A percentile compares a stretch with the other conserved stretches of the same genome.
phyloP scores from a whole-genome alignment of 1,284 basidiomycete genomes.

The Kalmanozyma brasiliensis region DNA sequence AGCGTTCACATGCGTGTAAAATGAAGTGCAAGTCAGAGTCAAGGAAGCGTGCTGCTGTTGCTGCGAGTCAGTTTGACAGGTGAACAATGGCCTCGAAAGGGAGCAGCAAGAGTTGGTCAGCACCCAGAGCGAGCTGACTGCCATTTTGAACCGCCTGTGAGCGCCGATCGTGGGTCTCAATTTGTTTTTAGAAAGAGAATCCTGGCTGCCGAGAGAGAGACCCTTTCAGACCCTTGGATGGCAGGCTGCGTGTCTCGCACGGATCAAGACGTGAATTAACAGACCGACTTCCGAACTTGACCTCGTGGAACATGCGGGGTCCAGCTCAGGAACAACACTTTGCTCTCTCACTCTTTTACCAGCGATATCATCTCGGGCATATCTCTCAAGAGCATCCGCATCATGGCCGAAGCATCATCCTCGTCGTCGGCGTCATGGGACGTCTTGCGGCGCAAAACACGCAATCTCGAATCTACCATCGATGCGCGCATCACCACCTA shows the following conservation, averaged over 20 bases:
- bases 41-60: no score
- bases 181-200: no score
- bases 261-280: background rate
- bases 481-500: conserved; percentile 90
- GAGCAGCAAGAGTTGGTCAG: background rate
- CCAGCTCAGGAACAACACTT: background rate
- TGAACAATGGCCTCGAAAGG: no score
- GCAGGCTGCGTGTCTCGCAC: background rate
- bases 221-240: no score
- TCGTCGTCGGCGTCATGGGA: conserved; percentile 66
- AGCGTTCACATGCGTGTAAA: no score
- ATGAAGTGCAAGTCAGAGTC: no score
- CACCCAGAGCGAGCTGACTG: background rate
- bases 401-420: conserved; percentile 24
- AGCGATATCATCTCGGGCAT: background rate
- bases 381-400: background rate
- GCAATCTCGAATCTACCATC: conserved; percentile 88
- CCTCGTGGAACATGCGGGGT: background rate
- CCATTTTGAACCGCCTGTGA: background rate
- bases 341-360: background rate
- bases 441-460: conserved; percentile 80
- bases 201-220: no score
- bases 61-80: no score
- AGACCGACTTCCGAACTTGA: no score
- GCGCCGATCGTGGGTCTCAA: conserved; percentile 10